Evolutionary conservation across 2,329 filamentous ascomycete genomes (phyloP), one percentile per base, ranked within the genome.

Genomic region (Penicillium digitatum): DNA sequence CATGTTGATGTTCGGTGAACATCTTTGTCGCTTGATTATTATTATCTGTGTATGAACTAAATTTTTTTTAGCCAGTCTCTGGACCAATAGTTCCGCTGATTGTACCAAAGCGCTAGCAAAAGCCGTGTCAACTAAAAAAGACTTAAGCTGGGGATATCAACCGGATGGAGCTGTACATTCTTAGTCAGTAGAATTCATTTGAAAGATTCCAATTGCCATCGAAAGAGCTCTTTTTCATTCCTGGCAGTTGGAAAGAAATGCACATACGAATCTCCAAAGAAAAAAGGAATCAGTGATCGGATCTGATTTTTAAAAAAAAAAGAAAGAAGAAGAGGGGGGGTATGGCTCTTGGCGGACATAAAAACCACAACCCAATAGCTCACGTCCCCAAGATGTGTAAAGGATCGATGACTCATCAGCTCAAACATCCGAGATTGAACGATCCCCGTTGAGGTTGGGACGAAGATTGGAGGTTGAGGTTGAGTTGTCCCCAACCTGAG

Each of bases 401-500:
- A n/a, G n/a, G n/a, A n/a, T n/a, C n/a, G n/a, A n/a, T 52, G 48
- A 46, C 22, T 50, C 45, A 31, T 31, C 37, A 18, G 5, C 8
- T 9, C 18, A 20, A 38, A 37, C 7, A 37, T 35, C 42, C 16
- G 45, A 43, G 22, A 35, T 18, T 51, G 40, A 29, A 11, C 24
- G 24, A 27, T 53, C 3, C 4, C 34, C 31, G 56, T 56, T 64
- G 58, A 58, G 45, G 52, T 61, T 59, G 55, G 54, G 34, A 37
- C 10, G 18, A 20, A 37, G 34, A 37, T 37, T 37, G n/a, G n/a
- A 5, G 16, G 38, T 62, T 58, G 56, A 58, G 46, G 46, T 51
- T 52, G 52, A 34, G 55, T 54, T 35, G 18, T 45, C 31, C 58
- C 53, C 56, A 64, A 61, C 60, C n/a, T n/a, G 44, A 37, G 45